phyloP scores from a whole-genome alignment of 208 protist genomes.

The Naegleria gruberi region DNA sequence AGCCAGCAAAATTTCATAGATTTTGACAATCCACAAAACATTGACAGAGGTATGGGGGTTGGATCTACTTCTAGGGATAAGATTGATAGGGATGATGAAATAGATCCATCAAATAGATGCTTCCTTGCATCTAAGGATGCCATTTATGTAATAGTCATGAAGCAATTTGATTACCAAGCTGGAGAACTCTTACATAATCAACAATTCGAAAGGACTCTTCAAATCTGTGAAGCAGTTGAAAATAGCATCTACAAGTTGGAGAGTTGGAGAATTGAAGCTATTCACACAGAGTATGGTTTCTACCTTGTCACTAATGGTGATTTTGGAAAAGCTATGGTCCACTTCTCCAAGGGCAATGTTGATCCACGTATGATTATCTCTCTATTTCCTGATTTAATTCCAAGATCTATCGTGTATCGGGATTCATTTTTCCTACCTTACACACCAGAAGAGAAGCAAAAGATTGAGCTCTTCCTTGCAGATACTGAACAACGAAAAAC shows the following conservation, averaged over 20 bases:
- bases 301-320: constrained; percentile 13
- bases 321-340: constrained; percentile 17
- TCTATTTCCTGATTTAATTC: neutral
- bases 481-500: constrained; percentile 16
- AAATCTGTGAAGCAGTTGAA: neutral
- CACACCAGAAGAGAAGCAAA: neutral
- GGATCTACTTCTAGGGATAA: neutral
- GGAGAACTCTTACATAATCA: neutral
- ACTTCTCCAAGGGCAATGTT: neutral
- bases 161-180: neutral
- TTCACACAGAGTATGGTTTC: constrained; percentile 21
- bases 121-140: neutral
- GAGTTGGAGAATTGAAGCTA: neutral
- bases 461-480: neutral
- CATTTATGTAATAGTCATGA: neutral
- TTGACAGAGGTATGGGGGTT: neutral
- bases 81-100: neutral
- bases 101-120: neutral
- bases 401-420: neutral
- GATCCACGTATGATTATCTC: constrained; percentile 24
- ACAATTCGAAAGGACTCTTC: neutral
- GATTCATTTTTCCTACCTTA: neutral
- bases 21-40: neutral
- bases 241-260: neutral
- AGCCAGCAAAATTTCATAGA: constrained; percentile 25